Evolutionary conservation across 352 stramenopile genomes (phyloP), one percentile per base, ranked within the genome.

Genomic region (Thalassiosira allenii): DNA sequence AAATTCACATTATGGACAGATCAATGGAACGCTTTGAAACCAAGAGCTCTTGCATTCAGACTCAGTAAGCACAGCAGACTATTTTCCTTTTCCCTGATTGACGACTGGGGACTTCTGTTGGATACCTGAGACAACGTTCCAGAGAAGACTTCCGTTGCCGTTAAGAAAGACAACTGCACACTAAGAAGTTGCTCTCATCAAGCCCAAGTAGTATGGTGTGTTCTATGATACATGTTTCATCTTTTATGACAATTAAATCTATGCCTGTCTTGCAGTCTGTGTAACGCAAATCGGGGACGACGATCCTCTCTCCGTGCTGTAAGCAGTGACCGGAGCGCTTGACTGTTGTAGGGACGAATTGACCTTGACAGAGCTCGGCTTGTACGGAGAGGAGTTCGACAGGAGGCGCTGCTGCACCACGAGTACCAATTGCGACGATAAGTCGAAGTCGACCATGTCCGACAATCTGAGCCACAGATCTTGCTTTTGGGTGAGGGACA

Each of bases 391-490:
- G 49, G 51, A 1, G 47, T 53, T 40, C 54, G 37, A 33, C 14
- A 49, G 20, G 40, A 80, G 61, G 29, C 59, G 64, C 67, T 61
- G 30, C 29, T 53, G 41, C 9, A 43, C 20, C 12, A 25, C 62
- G 4, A 58, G 27, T 3, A 71, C 51, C 40, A 49, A 27, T 25
- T 51, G 20, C 43, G 53, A 67, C 20, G 67, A 67, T 57, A 41
- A 29, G 11, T 67, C 40, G 37, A 80, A 25, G 11, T 30, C n/a
- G 29, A 30, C 56, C 25, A 65, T 62, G 34, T 58, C 34, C 37
- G 56, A 72, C 32, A 82, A 59, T 76, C 29, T 40, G 37, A 20
- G 32, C 63, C 56, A 76, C 29, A 76, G 57, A 30, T 22, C 40
- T 14, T 76, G 23, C 17, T 58, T 63, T 43, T 75, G 32, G 22